A percentile compares a stretch with the other conserved stretches of the same genome.
Evolutionary conservation across 164 flowering plant genomes (phyloP).

Genomic region (Umbellularia californica): DNA sequence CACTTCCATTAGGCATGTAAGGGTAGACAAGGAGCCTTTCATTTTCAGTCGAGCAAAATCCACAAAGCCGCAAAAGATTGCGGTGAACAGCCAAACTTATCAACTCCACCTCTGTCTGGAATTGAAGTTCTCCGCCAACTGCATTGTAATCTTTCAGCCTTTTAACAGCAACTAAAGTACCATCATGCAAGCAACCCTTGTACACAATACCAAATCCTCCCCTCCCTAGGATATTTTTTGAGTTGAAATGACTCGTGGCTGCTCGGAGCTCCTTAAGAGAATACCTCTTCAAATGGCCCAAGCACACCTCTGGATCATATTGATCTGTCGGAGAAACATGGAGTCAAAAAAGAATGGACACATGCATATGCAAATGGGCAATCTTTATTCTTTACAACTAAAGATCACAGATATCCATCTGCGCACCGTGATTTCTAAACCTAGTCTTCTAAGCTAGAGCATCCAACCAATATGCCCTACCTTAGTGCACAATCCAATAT

Average conservation of each 20-base stretch:
- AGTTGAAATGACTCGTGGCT: constrained; percentile 71
- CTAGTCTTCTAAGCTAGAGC: background rate
- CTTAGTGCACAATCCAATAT: background rate
- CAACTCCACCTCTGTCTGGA: constrained; percentile 83
- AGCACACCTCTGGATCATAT: constrained; percentile 66
- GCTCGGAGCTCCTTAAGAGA: constrained; percentile 72
- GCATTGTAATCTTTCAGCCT: constrained; percentile 71
- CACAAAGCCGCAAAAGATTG: constrained; percentile 71
- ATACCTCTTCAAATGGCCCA: constrained; percentile 72
- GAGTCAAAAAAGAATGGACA: background rate
- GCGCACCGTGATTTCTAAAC: background rate
- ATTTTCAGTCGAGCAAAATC: constrained; percentile 65
- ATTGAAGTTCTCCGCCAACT: constrained; percentile 71
- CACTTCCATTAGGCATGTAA: constrained; percentile 87
- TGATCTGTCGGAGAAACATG: constrained; percentile 50
- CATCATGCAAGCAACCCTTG: constrained; percentile 69
- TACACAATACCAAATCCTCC: constrained; percentile 87
- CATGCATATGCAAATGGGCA: background rate
- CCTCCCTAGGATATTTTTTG: constrained; percentile 68
- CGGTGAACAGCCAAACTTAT: constrained; percentile 87
- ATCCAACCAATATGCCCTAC: background rate
- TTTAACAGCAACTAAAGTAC: constrained; percentile 70
- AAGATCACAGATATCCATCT: background rate
- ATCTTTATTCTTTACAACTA: background rate
- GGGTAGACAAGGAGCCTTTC: constrained; percentile 79